Evolutionary conservation across 2,329 filamentous ascomycete species (phyloP), one percentile per base, ranked within the genome.

Genomic region (Neurospora crassa): DNA sequence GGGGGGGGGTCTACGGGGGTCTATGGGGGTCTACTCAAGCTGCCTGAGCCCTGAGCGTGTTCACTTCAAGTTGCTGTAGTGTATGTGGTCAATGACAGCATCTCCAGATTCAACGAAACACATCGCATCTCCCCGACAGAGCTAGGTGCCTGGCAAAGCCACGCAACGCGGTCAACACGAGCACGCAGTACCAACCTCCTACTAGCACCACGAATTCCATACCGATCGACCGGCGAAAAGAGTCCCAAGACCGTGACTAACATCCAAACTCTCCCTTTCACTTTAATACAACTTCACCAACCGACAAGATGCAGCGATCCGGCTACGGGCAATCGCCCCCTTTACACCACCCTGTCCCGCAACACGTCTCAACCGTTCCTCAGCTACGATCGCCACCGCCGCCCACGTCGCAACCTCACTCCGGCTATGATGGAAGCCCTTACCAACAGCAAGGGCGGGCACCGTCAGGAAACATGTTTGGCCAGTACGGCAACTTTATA

Each of bases 281-380:
- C 8, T n/a, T 53, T n/a, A 37, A 37, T 67, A 63, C 70, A 18
- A 20, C 63, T 4, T 29, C 29, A 37, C 40, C 34, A 45, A 68
- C 70, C 53, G 69, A 70, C 70, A 87, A 79, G 73, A 97, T 97
- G 95, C 95, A 97, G 84, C 92, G 94, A 80, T 87, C 91, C 79
- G 86, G 89, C 70, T 97, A 96, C 84, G 89, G 89, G 81, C 92
- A 94, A 79, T 97, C 94, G 79, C 95, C 94, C 80, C 94, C 95
- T 75, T 90, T 98, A 77, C 96, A 98, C 82, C 96, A 98, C 81
- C 96, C 96, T 72, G 94, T 98, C 72, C 96, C 96, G 74, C 96
- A 99, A 82, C 96, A 99, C 86, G 95, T 98, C 78, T 98, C 96
- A 79, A 97, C 94, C 72, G 96, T 99, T 68, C 96, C 96, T 67